Evolutionary conservation across 2,329 filamentous ascomycete species (phyloP), one percentile per base, ranked within the genome.

Genomic region (Penicillium sp.): DNA sequence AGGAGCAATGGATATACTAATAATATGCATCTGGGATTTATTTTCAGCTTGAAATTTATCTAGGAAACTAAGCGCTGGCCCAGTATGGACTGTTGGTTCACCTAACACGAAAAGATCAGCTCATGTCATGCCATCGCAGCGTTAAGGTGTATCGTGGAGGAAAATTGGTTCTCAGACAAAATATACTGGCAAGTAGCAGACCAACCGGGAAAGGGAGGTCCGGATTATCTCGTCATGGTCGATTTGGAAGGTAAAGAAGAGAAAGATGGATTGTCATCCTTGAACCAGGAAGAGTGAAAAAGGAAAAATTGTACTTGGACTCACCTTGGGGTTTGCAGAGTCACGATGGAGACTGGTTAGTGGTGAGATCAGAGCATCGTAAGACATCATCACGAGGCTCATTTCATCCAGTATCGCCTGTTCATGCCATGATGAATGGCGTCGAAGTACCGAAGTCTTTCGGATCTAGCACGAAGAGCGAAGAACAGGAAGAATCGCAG

Each of bases 111-210:
- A 10, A 13, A 19, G 36, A 40, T 46, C 25, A 49, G 43, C 43
- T n/a, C 28, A 47, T 36, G 43, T 45, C 37, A 21, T 21, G 16
- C 29, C 25, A 30, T 34, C 43, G 31, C 26, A 37, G 32, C 23
- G 33, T 36, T 29, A 26, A 11, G 31, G 46, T 36, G 16, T 11
- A 43, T 33, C 11, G 33, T 40, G 31, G 26, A 36, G 45, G 19
- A 39, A 39, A n/a, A n/a, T n/a, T 46, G 47, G 53, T 56, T 64
- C 62, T 83, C 80, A 83, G 79, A 81, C 79, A 77, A 76, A 70
- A 69, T 70, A 73, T 82, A 83, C 80, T 83, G 80, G 80, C 80
- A 79, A 83, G 79, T 83, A 82, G 76, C 80, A 80, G 78, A 75
- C 73, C 70, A 67, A 75, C 77, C 73, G 74, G 77, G 74, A 77